Conservation (phyloP, 768 basidiomycete genomes). For the Suillus subalutaceus region DNA sequence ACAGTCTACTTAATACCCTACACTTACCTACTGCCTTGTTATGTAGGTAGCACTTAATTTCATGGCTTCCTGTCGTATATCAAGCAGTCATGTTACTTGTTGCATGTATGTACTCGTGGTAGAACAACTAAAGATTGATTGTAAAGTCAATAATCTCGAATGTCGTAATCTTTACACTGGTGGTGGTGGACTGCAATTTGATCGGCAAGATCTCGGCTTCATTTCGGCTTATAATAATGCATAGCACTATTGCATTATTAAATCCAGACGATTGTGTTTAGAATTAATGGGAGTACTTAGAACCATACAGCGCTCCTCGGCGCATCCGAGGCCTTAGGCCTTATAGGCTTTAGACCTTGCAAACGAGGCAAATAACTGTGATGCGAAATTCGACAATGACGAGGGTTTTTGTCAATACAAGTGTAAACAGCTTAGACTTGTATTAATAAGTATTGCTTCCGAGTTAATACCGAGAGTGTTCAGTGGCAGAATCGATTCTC, state of each 20-base stretch:
- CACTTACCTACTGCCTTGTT: constrained; percentile 35
- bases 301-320: neutral
- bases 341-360: neutral
- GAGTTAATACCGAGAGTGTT: neutral
- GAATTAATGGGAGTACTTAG: neutral
- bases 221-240: neutral
- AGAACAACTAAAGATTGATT: neutral
- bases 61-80: constrained; percentile 25
- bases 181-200: neutral
- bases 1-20: constrained; percentile 38
- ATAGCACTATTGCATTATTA: neutral
- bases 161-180: neutral
- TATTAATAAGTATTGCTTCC: neutral
- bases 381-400: neutral
- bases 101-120: constrained; percentile 5
- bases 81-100: constrained; percentile 19
- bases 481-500: neutral
- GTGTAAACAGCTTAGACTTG: neutral
- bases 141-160: neutral
- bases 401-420: neutral
- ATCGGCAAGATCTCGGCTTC: neutral
- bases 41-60: constrained; percentile 35
- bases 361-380: neutral
- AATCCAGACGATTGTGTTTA: neutral
- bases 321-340: neutral